Evolutionary conservation across 805 yeast species (phyloP), one percentile per base, ranked within the genome.

Genomic region (Metschnikowia continentalis): DNA sequence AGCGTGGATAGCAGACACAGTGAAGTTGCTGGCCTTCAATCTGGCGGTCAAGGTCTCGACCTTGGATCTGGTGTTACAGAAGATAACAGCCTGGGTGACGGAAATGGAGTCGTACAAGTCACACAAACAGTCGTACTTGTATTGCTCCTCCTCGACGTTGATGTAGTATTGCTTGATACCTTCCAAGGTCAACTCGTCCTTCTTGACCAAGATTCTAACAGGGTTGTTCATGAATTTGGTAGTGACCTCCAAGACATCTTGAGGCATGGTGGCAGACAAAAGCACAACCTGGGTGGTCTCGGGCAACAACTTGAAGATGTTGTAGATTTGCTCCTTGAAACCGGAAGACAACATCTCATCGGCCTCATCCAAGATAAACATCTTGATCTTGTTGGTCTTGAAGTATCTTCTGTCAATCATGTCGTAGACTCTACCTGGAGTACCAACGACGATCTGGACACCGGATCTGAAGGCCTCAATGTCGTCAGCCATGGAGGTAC

Each of bases 401-500:
- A 94, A 83, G 74, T 77, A 79, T 65, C 96, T 81, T 70, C 97
- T 83, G 74, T 88, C 88, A 68, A 94, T 91, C 92, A 94, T 90
- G 72, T 94, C 98, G 65, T 78, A 82, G 58, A 94, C 97, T 77
- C 99, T 84, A 67, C 99, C 99, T 62, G 99, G 99, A 53, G 99
- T 94, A 68, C 98, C 99, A 64, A 90, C 92, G 52, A 94, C 95
- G 53, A 92, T 81, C 76, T 92, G 97, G 58, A 88, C 95, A 61
- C 96, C 96, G 57, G 82, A 81, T 64, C 81, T 79, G 69, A 94
- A 81, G 59, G 88, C 90, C 70, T 84, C 87, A 58, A 88, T 79
- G 76, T 94, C 99, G 59, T 90, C 94, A 54, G 84, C 83, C 69
- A 90, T 81, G 54, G 89, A 81, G 55, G 96, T 92, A 70, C 99